Conservation (phyloP, 352 stramenopile genomes). For the Discostella stelligera region DNA sequence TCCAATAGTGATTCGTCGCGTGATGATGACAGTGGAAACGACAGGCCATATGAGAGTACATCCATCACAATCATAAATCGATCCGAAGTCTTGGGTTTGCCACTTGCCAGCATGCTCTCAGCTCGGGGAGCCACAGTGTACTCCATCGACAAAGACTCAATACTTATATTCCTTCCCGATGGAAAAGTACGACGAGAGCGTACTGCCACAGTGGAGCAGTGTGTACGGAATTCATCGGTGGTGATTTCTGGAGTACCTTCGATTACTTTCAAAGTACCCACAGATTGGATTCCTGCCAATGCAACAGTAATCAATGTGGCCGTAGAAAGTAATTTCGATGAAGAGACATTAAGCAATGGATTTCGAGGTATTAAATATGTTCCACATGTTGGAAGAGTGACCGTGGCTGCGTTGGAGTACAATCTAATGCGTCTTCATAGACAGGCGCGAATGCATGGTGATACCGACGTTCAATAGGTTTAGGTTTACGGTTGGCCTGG, state of each 20-base stretch:
- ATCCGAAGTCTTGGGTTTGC: conserved; percentile 94
- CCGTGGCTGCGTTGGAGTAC: conserved; percentile 93
- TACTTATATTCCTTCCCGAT: conserved; percentile 89
- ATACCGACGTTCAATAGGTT: background rate
- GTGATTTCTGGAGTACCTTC: conserved; percentile 94
- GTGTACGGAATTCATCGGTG: conserved; percentile 88
- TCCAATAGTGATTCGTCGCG: background rate
- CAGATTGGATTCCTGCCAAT: conserved; percentile 88
- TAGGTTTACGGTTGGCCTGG: conserved; percentile 34
- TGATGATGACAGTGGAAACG: background rate
- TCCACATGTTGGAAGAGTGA: conserved; percentile 95
- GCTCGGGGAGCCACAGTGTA: conserved; percentile 94
- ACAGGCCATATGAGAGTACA: conserved; percentile 75
- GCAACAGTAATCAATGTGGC: conserved; percentile 95
- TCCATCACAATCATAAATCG: conserved; percentile 96
- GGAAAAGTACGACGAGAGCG: conserved; percentile 80
- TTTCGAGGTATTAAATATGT: conserved; percentile 89
- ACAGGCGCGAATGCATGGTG: background rate
- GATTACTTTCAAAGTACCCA: conserved; percentile 90
- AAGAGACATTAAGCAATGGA: conserved; percentile 87
- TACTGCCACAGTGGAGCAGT: conserved; percentile 86
- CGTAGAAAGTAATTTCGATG: conserved; percentile 89
- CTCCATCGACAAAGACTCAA: conserved; percentile 93
- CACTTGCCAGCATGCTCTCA: conserved; percentile 92
- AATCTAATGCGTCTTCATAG: conserved; percentile 92